Base-by-base conservation (phyloP, 2,329 filamentous ascomycete species). In the Beauveria medogensis region DNA sequence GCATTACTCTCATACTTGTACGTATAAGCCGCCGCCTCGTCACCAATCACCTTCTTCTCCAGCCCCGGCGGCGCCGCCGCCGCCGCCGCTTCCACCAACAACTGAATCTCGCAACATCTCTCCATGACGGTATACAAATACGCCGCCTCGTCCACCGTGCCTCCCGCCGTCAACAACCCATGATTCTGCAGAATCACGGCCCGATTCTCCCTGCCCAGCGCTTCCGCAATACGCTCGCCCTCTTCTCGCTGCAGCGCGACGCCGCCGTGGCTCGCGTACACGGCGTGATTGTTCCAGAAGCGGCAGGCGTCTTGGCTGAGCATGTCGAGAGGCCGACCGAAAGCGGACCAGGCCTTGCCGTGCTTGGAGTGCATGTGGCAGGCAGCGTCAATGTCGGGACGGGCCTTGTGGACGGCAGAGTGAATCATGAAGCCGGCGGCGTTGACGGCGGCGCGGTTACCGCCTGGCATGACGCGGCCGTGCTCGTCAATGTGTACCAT, bases 61-160 rank as follows among this genome's bases (percentile, higher is more conserved):
- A 80, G 65, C 0, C 69, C 70, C 4, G 5, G 1, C 26, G 26
- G 1, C 26, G 26, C 26, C 1, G 26, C 26, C 26, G 26, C 26
- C 26, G 26, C 6, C 8, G 88, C 87, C 0, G 87, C 86, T 73
- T 91, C 88, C 43, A 85, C 83, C 65, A 80, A 75, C 56, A 90
- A 74, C 74, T 91, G 88, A 37, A 89, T 81, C 60, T 84, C 79
- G 69, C 88, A 91, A 52, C 82, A 84, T 54, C 86, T 79, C 71
- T 91, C 88, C 70, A 90, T 78, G 50, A 88, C 73, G 0, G 83
- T 84, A 69, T 90, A 88, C 56, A 90, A 71, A 70, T 86, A 91
- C 0, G 84, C 85, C 1, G 88, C 88, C 72, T 91, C 88, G 68
- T 91, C 88, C 2, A 91, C 88, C 0, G 88, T 91, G 7, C 72